Percentiles rank a stretch among this genome's conserved stretches.
Evolutionary conservation across 176 grass and related monocot genomes (phyloP).

Genomic region (Melocanna baccifera): DNA sequence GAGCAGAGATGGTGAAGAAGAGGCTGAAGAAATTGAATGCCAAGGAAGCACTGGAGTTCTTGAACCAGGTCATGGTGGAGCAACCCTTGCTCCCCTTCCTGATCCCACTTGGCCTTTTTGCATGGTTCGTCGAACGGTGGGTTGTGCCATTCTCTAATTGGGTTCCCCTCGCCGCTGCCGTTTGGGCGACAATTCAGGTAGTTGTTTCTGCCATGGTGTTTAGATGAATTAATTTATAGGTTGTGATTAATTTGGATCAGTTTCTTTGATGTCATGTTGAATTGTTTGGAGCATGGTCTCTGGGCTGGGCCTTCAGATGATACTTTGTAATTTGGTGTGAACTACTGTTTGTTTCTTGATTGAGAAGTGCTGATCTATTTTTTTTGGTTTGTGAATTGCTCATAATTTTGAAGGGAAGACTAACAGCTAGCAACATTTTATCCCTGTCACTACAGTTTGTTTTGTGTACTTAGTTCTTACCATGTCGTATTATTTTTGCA

Average conservation of each 20-base stretch:
- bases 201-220: background rate
- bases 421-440: background rate
- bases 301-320: background rate
- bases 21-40: slow-evolving; percentile 53
- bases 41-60: slow-evolving; percentile 66
- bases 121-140: slow-evolving; percentile 86
- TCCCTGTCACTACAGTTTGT: background rate
- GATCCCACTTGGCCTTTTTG: slow-evolving; percentile 72
- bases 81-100: slow-evolving; percentile 85
- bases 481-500: slow-evolving; percentile 21
- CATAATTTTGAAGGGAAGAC: background rate
- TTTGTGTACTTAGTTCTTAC: background rate
- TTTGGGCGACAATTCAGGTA: slow-evolving; percentile 94
- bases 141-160: slow-evolving; percentile 97
- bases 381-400: background rate
- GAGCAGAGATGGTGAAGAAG: slow-evolving; percentile 58
- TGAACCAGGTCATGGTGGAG: slow-evolving; percentile 84
- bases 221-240: background rate
- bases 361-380: background rate
- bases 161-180: slow-evolving; percentile 72
- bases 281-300: background rate
- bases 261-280: background rate
- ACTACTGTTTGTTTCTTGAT: background rate
- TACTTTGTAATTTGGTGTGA: background rate
- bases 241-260: background rate